Base-by-base conservation (phyloP, 2,329 filamentous ascomycete species). In the Verticillium tricorpus region DNA sequence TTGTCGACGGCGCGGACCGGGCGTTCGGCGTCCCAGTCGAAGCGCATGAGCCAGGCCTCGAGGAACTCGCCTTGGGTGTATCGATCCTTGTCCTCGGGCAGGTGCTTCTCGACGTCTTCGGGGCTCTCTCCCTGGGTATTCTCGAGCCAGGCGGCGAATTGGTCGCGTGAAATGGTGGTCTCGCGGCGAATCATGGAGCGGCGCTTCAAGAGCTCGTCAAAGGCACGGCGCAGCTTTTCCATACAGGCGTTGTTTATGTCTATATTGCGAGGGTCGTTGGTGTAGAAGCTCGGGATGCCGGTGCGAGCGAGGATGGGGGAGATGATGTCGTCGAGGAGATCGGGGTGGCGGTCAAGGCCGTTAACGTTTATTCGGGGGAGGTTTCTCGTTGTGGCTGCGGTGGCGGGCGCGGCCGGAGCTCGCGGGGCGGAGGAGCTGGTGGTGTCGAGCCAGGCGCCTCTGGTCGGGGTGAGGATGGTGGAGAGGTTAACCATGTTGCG, bases 51-150 rank as follows among this genome's bases (percentile, higher is more conserved):
- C 80, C 80, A 84, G 22, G 76, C 70, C 65, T 77, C 80, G 28
- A 84, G 74, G 62, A 87, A 87, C 39, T 84, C 77, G 52, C 78
- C 76, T 17, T 79, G 74, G 3, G 66, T 72, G 69, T 83, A 85
- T 2, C 67, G 68, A 4, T 82, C 76, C 52, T 77, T 73, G 17
- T 74, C 67, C n/a, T 71, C 65, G 17, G 71, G 69, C 14, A 79
- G 68, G 5, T 60, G 15, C 17, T 50, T 60, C 3, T 69, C 65
- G 4, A 76, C 67, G 5, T 67, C 63, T 8, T 52, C 40, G 9
- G 45, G 40, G 14, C 64, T 57, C 60, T 85, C 81, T 35, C 79
- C 78, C 67, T 88, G 85, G 1, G 75, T 75, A 1, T 72, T 68
- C 39, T 75, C 72, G n/a, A 89, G 70, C 69, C 87, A 89, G 5